Evolutionary conservation across 2,329 filamentous ascomycete genomes (phyloP).

Genomic region (Alternaria arbusti): DNA sequence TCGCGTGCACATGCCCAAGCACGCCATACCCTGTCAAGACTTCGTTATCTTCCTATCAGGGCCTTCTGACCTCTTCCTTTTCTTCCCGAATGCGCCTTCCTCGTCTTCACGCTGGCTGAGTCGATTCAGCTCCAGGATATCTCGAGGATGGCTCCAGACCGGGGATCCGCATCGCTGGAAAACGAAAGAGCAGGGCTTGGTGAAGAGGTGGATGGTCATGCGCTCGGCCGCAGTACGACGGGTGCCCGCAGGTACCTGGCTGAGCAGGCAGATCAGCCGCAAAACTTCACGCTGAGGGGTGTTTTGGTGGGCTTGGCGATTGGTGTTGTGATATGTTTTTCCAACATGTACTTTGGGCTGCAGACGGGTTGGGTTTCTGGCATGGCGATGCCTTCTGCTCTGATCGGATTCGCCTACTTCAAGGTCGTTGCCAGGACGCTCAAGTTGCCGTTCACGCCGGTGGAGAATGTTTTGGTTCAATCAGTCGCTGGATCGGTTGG

Average conservation of each 20-base stretch:
- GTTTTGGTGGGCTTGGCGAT: slow-evolving; percentile 81
- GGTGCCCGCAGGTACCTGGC: slow-evolving; percentile 33
- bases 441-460: slow-evolving; percentile 82
- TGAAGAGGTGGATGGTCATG: slow-evolving; percentile 23
- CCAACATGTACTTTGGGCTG: slow-evolving; percentile 98
- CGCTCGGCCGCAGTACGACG: slow-evolving; percentile 22
- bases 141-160: slow-evolving; percentile 44
- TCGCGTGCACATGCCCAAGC: slow-evolving; percentile 23
- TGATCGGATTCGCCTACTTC: slow-evolving; percentile 96
- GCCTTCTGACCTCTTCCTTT: neutral
- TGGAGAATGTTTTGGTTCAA: slow-evolving; percentile 96
- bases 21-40: slow-evolving; percentile 24
- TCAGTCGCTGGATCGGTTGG: slow-evolving; percentile 95
- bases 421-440: slow-evolving; percentile 76
- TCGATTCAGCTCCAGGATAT: slow-evolving; percentile 28
- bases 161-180: slow-evolving; percentile 31
- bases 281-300: slow-evolving; percentile 85
- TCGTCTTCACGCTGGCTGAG: slow-evolving; percentile 23
- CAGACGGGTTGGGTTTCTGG: slow-evolving; percentile 85
- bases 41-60: slow-evolving; percentile 13
- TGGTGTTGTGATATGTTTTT: slow-evolving; percentile 90
- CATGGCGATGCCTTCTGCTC: slow-evolving; percentile 95
- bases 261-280: slow-evolving; percentile 51
- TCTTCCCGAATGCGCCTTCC: neutral
- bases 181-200: slow-evolving; percentile 29